A percentile compares a stretch with the other conserved stretches of the same genome.
Conservation (phyloP, 306 rosid species). For the Corylus avellana region DNA sequence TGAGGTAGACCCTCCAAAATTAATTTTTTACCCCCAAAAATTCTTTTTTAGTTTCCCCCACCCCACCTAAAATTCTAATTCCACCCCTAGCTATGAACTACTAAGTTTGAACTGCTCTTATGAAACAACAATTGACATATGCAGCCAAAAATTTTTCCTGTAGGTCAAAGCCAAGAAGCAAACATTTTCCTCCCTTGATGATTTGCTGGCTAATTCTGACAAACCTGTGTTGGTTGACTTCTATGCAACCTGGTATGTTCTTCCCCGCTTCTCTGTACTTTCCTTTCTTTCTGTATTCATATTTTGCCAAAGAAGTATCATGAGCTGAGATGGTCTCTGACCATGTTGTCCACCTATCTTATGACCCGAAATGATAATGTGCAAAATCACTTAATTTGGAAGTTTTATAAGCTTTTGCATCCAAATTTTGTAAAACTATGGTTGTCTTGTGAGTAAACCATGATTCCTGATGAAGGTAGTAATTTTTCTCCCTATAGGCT, state of each 20-base stretch:
- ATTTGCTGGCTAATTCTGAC: conserved; percentile 68
- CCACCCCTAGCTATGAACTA: too few species aligned
- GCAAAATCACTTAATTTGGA: background rate
- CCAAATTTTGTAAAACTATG: background rate
- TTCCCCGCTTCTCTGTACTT: background rate
- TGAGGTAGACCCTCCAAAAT: too few species aligned
- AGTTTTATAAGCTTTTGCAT: conserved; percentile 5
- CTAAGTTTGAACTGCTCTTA: conserved; percentile 6
- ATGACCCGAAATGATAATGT: background rate
- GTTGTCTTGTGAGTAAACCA: background rate
- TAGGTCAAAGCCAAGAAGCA: conserved; percentile 87
- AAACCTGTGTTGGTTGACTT: conserved; percentile 92
- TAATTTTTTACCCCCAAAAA: too few species aligned
- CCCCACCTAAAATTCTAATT: too few species aligned
- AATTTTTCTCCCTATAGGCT: background rate
- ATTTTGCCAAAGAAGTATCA: background rate
- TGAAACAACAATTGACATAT: conserved; percentile 11
- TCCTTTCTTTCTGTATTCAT: background rate
- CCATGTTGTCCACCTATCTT: background rate
- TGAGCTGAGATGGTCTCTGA: background rate
- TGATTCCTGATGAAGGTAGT: background rate
- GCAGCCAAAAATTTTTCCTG: conserved; percentile 19
- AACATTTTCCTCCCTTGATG: conserved; percentile 78
- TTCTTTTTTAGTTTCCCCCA: too few species aligned
- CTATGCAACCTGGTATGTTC: conserved; percentile 87